Evolutionary conservation across 495 filamentous ascomycete species (phyloP).

Genomic region (Penicillium ucsense): DNA sequence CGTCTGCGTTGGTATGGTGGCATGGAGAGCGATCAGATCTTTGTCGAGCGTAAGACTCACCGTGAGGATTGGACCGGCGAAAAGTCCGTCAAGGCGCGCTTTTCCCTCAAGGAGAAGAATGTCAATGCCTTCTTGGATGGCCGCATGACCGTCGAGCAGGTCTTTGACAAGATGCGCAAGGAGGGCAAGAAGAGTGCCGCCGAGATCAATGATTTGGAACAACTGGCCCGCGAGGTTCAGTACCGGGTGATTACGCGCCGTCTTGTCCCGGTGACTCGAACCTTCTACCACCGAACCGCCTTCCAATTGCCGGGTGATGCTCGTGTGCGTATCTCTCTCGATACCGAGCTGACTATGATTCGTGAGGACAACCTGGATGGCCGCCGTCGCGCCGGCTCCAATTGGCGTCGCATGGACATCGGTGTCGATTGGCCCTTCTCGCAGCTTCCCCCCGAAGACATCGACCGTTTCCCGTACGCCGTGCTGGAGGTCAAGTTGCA

Average conservation of each 20-base stretch:
- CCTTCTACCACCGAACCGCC: constrained; percentile 95
- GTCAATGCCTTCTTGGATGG: constrained; percentile 84
- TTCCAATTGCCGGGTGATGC: constrained; percentile 97
- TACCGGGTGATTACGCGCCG: constrained; percentile 80
- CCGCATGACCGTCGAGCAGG: constrained; percentile 64
- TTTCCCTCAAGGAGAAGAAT: constrained; percentile 91
- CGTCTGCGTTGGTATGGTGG: constrained; percentile 95
- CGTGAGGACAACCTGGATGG: constrained; percentile 94
- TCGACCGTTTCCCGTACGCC: constrained; percentile 90
- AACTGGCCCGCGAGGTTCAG: constrained; percentile 83
- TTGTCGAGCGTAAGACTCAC: constrained; percentile 96
- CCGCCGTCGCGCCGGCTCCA: constrained; percentile 61
- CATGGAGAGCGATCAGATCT: constrained; percentile 89
- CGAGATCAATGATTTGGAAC: constrained; percentile 83
- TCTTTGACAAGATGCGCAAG: constrained; percentile 91
- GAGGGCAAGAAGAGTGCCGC: constrained; percentile 86
- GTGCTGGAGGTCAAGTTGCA: constrained; percentile 96
- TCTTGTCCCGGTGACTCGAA: constrained; percentile 76
- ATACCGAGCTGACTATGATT: constrained; percentile 89
- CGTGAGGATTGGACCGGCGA: constrained; percentile 99
- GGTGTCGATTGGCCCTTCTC: constrained; percentile 93
- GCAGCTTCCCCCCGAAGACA: constrained; percentile 73
- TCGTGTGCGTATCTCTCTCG: constrained; percentile 90
- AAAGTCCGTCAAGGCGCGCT: constrained; percentile 96
- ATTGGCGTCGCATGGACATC: constrained; percentile 97